Base-by-base conservation (phyloP, 176 grass and related monocot species). In the Eragrostis nindensis region DNA sequence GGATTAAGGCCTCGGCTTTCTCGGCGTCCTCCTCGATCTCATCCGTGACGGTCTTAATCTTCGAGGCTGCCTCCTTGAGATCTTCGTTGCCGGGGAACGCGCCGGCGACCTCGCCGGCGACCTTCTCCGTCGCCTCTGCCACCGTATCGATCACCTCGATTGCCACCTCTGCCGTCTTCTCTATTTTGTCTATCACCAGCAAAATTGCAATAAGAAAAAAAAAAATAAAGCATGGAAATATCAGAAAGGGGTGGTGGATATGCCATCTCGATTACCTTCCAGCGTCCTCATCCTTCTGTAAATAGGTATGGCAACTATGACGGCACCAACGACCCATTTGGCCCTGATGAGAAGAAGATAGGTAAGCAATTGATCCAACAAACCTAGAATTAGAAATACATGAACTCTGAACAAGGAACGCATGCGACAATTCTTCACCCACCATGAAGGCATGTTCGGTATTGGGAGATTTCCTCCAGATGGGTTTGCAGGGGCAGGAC, bases 91-190 rank as follows among this genome's bases (percentile, higher is more conserved):
- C 82, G 9, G 91, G 91, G 11, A 88, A 89, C 16, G 70, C 85
- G 5, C 66, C 49, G 21, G 91, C 85, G 5, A 93, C 63, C 12
- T 90, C 85, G 49, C 62, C 82, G 56, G 91, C 71, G 17, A 93
- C n/a, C 79, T 90, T 87, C 78, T 86, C 91, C 1, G 85, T 82
- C 15, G 71, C 78, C 82, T 93, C 91, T 6, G 88, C 87, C 79
- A 85, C 91, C 62, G 82, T 85, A 74, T 93, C 91, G 45, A 90
- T 22, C 63, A 87, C 79, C 85, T 87, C 78, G 26, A 85, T 5
- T 0, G 82, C 82, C 44, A 73, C 79, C 78, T 88, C 85, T 6
- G 74, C 85, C 48, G 81, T 76, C 81, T 93, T 93, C 79, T 90
- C 87, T 80, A 85, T 71, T 73, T 79, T 79, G 32, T 75, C 91